Base-by-base conservation (phyloP, 371 early-diverging fungal species). In the Haplosporangium sp. region DNA sequence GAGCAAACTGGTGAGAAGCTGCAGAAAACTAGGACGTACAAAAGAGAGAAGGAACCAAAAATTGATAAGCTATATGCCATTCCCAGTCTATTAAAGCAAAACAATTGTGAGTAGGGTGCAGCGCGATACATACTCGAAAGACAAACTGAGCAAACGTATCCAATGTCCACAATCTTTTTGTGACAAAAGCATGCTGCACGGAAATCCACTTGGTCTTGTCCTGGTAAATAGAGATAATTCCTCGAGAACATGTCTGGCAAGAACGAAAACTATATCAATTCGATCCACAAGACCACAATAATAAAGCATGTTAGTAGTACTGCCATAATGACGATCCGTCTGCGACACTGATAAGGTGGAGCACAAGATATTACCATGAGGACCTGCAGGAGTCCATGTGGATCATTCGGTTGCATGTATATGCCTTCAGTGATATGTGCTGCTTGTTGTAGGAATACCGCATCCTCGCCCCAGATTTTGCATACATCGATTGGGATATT, bases 121-220 rank as follows among this genome's bases (percentile, higher is more conserved):
- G n/a, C 2, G 13, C n/a, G 16, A 21, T 51, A 82, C 87, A 81
- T 87, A 94, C 95, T 95, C n/a, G 99, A 96, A 40, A 98, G 75
- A 73, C 99, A 98, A 6, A 98, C 96, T 0, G 96, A 96, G 80
- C 99, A 98, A 3, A 98, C 98, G 82, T 88, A 96, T 0, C 96
- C 99, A 55, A 96, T 88, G 69, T 95, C 94, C 3, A 97, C 92
- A 59, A 95, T 91, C 53, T 87, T 88, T 73, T 93, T 94, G 82
- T 98, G 99, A 79, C 99, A 98, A 67, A 99, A 98, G 70, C 99
- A 99, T 0, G 97, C 94, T 1, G 99, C 96, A 29, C 98, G 83
- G 69, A 96, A 97, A 82, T 99, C 98, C 0, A 97, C 94, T 53
- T 92, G 86, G 55, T 92, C 93, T 57, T 91, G 90, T 21, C 85